Base-by-base conservation (phyloP, 1,284 basidiomycete species). In the Ganoderma boninense region DNA sequence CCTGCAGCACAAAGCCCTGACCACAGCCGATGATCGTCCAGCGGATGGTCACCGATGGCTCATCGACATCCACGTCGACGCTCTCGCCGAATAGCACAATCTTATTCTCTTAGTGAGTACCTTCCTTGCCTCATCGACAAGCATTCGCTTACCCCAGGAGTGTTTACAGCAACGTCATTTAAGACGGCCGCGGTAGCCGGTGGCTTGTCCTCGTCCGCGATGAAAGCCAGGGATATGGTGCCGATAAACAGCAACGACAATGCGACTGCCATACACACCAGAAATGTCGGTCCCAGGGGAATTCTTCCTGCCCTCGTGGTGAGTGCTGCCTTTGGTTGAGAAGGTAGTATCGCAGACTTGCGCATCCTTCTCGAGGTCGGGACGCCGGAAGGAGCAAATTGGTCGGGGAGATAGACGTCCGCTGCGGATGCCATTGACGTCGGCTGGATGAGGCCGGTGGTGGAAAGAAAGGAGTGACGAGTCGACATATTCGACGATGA, bases 1-100 rank as follows among this genome's bases (percentile, higher is more conserved):
- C 84, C 20, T 83, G 77, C n/a, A 89, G 83, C 35, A 87, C 77
- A 69, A 81, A 83, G 0, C 75, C 82, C 20, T 79, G 70, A 14
- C 89, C 89, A 74, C 89, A 90, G 6, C 84, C 87, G n/a, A 87
- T 72, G 43, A 89, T 83, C 23, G 87, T 86, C 88, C 88, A 90
- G 7, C 87, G 85, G 46, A 90, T 82, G 5, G 85, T 86, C 60
- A 89, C 75, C 0, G 87, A 82, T 0, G 88, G 88, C 74, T 90
- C 88, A 68, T 89, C 87, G 13, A 89, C 79, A 73, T 90, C 88
- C 13, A 89, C 83, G 71, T 89, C 87, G 13, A 90, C 86, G 65
- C 84, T 85, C 72, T 89, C 87, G 8, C 88, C 88, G 1, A 89
- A 75, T 38, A 90, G 80, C 4, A 89, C 83, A 44, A 89, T 80